phyloP scores from a whole-genome alignment of 192 early-diverging fungal genomes.

The Umbelopsis sp. region DNA sequence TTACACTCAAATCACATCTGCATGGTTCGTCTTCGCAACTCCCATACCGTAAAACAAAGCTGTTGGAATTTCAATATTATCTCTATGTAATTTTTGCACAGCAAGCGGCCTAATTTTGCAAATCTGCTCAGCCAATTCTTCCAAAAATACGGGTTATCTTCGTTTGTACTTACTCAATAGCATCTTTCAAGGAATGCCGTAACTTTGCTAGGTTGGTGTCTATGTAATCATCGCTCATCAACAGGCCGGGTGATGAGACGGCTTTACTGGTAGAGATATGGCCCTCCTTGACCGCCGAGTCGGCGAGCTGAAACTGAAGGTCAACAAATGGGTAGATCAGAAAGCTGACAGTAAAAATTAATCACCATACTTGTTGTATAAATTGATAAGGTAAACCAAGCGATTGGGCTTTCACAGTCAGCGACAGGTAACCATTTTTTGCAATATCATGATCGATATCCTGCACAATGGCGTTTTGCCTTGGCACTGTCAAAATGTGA shows the following conservation, averaged over 20 bases:
- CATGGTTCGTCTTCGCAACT: not conserved
- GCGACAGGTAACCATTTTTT: not conserved
- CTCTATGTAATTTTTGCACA: constrained; percentile 11
- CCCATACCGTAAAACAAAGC: constrained; percentile 6
- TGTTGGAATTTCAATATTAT: constrained; percentile 3
- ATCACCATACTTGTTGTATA: not conserved
- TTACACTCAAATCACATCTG: not conserved
- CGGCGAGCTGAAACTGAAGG: not conserved
- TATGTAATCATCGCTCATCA: not conserved
- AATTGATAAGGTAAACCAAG: constrained; percentile 9
- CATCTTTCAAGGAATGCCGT: not conserved
- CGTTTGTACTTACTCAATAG: not conserved
- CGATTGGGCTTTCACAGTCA: constrained; percentile 8
- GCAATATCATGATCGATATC: constrained; percentile 1
- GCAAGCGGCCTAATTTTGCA: not conserved
- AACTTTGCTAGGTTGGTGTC: not conserved
- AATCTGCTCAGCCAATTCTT: not conserved
- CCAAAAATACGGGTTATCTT: not conserved
- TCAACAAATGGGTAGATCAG: not conserved
- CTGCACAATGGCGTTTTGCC: not conserved
- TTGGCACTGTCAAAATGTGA: not conserved
- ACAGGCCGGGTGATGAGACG: not conserved
- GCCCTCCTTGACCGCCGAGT: not conserved
- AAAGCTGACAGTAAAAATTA: not conserved
- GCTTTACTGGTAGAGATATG: not conserved